These are phyloP conservation scores for Aspergillus jensenii DNA, from an alignment of 2,329 filamentous ascomycete genomes.

Conservation along the genomic window DNA sequence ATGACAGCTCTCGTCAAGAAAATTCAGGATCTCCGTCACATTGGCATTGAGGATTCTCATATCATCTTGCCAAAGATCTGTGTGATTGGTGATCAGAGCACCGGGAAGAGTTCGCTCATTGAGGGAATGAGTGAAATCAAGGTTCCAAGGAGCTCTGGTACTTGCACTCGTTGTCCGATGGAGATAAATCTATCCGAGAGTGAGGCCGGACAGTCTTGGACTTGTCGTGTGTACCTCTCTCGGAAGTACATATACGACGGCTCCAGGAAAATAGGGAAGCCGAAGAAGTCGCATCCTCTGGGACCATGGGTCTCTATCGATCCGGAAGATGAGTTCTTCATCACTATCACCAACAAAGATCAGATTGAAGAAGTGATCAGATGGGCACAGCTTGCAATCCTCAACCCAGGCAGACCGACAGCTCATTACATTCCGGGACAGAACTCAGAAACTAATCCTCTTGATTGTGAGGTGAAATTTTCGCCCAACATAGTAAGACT, in stretches of 20 bases:
- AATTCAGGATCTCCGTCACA: conserved; percentile 63
- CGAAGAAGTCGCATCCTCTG: conserved; percentile 55
- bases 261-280: conserved; percentile 38
- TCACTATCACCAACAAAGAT: conserved; percentile 58
- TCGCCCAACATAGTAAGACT: conserved; percentile 79
- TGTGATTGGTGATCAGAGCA: conserved; percentile 80
- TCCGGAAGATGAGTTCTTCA: conserved; percentile 57
- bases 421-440: conserved; percentile 55
- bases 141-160: conserved; percentile 68
- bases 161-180: conserved; percentile 78
- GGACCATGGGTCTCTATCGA: conserved; percentile 63
- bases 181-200: conserved; percentile 70
- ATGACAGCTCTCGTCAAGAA: conserved; percentile 41
- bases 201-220: conserved; percentile 53
- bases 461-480: conserved; percentile 60
- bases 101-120: conserved; percentile 72
- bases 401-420: conserved; percentile 63
- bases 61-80: conserved; percentile 76
- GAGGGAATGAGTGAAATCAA: conserved; percentile 67
- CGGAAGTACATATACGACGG: conserved; percentile 60
- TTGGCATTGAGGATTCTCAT: conserved; percentile 68
- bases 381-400: conserved; percentile 73
- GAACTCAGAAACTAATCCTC: conserved; percentile 36
- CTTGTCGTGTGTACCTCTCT: conserved; percentile 66
- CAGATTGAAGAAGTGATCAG: conserved; percentile 68